Evolutionary conservation across 306 rosid species (phyloP), one percentile per base, ranked within the genome.

Genomic region (Rosa lucieae): DNA sequence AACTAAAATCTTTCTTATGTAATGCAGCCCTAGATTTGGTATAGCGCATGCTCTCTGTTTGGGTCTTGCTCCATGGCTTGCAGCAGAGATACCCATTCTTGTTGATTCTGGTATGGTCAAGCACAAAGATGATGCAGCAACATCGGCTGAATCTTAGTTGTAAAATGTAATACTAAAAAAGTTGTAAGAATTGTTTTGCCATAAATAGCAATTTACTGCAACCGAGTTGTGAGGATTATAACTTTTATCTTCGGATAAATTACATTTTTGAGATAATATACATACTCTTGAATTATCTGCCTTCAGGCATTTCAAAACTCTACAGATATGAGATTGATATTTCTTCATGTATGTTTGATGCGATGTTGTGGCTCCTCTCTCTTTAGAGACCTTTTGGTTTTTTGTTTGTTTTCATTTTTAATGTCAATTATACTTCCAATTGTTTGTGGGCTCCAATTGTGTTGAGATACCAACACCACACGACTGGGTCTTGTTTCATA

Each of bases 51-150:
- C 98, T 21, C 98, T 96, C 69, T 96, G 99, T 85, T 85, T 96
- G 89, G 99, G 99, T 20, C 99, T 96, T 86, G 99, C 98, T 21
- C 99, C 99, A 5, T 96, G 99, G 99, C 96, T 96, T 76, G 99
- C 99, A 1, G 99, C 99, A 0, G 99, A 96, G 87, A 78, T 96
- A 82, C 99, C 99, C 77, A 66, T 93, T 80, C 99, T 96, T 23
- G 99, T 96, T 74, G 99, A 96, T 89, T 96, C 99, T 84, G 98
- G 99, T 67, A 91, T 93, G 97, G 88, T 96, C 80, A 96, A 96
- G 97, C 98, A 96, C 94, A 96, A 89, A 84, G 99, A 96, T 53
- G 92, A 96, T 70, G 87, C 90, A 6, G 83, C 99, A 52, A 82
- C 99, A 48, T 93, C 99, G 17, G 37, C 88, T 35, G 97, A 89